Conservation (phyloP, 2,329 filamentous ascomycete species). For the Alternaria ethzedia region DNA sequence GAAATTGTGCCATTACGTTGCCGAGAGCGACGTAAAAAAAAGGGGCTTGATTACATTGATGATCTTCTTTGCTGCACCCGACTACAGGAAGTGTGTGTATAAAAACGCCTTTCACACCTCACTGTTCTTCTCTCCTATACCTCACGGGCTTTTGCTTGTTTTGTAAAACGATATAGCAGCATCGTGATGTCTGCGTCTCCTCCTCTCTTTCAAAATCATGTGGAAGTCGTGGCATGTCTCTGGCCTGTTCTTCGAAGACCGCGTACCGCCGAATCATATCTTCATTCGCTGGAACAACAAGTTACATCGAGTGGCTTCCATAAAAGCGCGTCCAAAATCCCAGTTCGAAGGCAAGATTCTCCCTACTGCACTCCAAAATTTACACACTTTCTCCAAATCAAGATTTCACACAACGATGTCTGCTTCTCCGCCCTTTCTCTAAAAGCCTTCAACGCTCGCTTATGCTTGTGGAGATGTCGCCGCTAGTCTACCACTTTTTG, state of each 20-base stretch:
- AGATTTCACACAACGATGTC: not conserved
- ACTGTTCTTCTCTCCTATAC: not conserved
- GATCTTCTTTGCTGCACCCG: not conserved
- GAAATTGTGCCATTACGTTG: rapidly evolving
- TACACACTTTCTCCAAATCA: not conserved
- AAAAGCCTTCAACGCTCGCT: not conserved
- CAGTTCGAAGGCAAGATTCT: not conserved
- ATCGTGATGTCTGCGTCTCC: not conserved
- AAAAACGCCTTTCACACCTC: not conserved
- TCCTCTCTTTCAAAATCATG: not conserved
- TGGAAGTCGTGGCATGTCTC: not conserved
- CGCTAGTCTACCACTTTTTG: not conserved
- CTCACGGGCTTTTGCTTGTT: not conserved
- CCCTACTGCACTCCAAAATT: not conserved
- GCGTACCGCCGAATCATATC: too few species aligned
- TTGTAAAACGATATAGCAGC: not conserved
- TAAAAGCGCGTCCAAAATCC: not conserved
- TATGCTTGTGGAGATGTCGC: not conserved
- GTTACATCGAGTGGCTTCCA: not conserved
- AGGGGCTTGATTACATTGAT: not conserved
- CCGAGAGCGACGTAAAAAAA: not conserved
- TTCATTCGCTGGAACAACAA: not conserved
- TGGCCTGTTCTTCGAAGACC: too few species aligned
- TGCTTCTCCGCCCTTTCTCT: not conserved
- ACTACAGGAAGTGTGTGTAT: not conserved